These are phyloP conservation scores for Gonapodya prolifera DNA, from an alignment of 192 early-diverging fungal species.

Conservation along the genomic window DNA sequence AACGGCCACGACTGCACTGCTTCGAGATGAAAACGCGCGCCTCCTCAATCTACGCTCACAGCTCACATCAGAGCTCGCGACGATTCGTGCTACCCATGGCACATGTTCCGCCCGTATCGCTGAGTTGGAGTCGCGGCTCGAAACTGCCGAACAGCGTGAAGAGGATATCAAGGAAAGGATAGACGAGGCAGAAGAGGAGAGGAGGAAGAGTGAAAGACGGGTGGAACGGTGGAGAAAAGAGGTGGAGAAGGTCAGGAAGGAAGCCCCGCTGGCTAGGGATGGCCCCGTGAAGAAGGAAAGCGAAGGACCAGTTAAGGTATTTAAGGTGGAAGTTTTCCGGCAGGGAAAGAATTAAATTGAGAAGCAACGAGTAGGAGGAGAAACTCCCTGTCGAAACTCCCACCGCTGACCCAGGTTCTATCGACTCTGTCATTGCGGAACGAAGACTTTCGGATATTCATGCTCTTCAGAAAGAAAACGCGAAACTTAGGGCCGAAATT, in stretches of 20 bases:
- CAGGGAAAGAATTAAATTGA: no score
- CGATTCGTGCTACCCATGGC: not conserved
- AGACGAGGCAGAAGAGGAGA: conserved; percentile 19
- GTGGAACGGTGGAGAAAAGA: conserved; percentile 23
- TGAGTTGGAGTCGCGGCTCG: not conserved
- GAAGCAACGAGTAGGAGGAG: no score
- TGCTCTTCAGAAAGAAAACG: conserved; percentile 19
- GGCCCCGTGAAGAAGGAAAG: not conserved
- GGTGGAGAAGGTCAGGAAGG: not conserved
- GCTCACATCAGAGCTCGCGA: not conserved
- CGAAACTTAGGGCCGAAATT: conserved; percentile 24
- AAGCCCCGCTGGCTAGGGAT: not conserved
- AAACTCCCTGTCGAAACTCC: no score
- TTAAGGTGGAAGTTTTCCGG: no score
- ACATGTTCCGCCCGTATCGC: not conserved
- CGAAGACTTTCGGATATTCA: not conserved
- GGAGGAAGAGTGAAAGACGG: conserved; percentile 27
- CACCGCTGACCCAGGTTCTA: no score
- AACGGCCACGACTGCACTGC: not conserved
- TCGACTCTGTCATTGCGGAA: not conserved
- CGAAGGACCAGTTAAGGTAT: not conserved
- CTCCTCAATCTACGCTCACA: not conserved
- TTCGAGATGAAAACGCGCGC: not conserved
- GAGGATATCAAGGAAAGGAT: conserved; percentile 22
- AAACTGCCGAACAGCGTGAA: not conserved